phyloP scores from a whole-genome alignment of 176 grass and related monocot species.

The Chloris gayana region DNA sequence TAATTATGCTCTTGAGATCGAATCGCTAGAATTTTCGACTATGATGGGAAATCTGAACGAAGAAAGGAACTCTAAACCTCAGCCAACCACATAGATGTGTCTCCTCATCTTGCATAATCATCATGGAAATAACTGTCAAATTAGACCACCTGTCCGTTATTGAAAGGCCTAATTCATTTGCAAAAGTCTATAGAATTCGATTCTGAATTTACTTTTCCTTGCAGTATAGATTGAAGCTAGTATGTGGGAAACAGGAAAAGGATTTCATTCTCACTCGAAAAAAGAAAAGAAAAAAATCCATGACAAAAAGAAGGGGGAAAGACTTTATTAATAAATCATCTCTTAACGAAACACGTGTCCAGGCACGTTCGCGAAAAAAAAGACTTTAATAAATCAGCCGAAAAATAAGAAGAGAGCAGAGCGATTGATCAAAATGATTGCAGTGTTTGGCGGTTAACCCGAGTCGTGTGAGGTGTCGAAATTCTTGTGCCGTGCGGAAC shows the following conservation, averaged over 20 bases:
- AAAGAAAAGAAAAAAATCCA: neutral
- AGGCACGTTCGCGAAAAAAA: too few species aligned
- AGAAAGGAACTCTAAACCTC: neutral
- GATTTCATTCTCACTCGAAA: too few species aligned
- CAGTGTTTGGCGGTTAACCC: neutral
- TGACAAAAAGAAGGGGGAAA: too few species aligned
- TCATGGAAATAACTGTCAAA: neutral
- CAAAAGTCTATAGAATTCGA: neutral
- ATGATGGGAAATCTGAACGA: neutral
- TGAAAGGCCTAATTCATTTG: neutral
- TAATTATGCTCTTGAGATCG: neutral
- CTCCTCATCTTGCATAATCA: neutral
- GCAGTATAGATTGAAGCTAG: neutral
- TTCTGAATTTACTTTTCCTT: neutral
- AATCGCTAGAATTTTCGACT: neutral
- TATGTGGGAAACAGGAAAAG: neutral
- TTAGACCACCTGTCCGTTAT: neutral
- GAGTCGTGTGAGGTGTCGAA: neutral
- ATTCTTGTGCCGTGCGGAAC: neutral
- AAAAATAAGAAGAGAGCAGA: neutral
- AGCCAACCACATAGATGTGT: slow-evolving; percentile 2
- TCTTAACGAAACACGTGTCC: too few species aligned
- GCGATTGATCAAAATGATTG: neutral
- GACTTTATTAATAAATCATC: too few species aligned
- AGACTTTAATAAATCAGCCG: neutral